A percentile compares a stretch with the other conserved stretches of the same genome.
Evolutionary conservation across 495 filamentous ascomycete species (phyloP).

Genomic region (Parathielavia appendiculata): DNA sequence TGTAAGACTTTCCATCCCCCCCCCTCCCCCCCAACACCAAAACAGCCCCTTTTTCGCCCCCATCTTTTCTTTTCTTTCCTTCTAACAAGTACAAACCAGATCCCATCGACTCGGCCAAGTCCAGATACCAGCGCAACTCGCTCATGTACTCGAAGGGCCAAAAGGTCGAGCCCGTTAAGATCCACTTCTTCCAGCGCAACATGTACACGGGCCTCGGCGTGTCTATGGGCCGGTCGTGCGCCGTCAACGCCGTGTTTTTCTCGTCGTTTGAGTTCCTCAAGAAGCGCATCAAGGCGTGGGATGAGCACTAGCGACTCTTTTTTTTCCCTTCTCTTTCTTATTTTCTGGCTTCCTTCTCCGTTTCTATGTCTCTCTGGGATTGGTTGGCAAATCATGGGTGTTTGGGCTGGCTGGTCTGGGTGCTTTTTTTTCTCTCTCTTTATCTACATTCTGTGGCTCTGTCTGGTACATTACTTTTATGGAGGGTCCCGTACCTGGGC

Average conservation of each 20-base stretch:
- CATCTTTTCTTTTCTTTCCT: neutral
- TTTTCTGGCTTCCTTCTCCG: neutral
- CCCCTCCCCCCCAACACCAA: neutral
- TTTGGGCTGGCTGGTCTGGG: neutral
- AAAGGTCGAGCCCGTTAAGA: slow-evolving; percentile 56
- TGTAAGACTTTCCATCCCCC: slow-evolving; percentile 35
- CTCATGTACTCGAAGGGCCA: slow-evolving; percentile 59
- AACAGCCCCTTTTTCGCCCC: no score
- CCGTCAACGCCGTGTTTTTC: slow-evolving; percentile 75
- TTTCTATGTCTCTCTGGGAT: neutral
- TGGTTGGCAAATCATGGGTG: neutral
- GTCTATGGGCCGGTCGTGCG: slow-evolving; percentile 69
- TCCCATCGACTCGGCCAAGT: slow-evolving; percentile 79
- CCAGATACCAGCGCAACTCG: slow-evolving; percentile 74
- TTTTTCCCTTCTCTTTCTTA: neutral
- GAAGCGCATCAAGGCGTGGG: slow-evolving; percentile 59
- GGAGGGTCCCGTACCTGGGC: no score
- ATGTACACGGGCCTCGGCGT: slow-evolving; percentile 77
- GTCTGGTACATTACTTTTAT: neutral
- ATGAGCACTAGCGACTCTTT: slow-evolving; percentile 32
- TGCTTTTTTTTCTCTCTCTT: neutral
- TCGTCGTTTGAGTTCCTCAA: slow-evolving; percentile 72
- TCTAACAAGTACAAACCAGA: slow-evolving; percentile 34
- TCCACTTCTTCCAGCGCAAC: slow-evolving; percentile 63
- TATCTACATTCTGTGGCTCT: neutral